Base-by-base conservation (phyloP, 2,329 filamentous ascomycete genomes). In the Elsinoe perseae region DNA sequence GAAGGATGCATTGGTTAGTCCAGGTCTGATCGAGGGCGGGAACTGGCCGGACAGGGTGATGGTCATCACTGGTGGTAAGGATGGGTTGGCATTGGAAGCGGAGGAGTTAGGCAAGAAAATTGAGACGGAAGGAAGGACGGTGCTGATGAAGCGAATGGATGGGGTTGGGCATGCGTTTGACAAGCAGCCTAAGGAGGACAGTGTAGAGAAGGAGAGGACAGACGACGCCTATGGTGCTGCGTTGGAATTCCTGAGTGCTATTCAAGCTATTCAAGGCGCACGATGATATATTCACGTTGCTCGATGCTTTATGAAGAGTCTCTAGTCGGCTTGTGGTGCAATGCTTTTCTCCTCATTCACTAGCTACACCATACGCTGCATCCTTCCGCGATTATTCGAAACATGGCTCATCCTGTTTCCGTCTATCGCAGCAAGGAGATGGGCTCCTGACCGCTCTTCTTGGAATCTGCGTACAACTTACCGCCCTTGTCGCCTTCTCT, bases 161-260 rank as follows among this genome's bases (percentile, higher is more conserved):
- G 63, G 61, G 2, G 66, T 65, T 52, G 64, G 62, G 32, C 71
- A 74, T 63, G 71, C 54, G n/a, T 73, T 66, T 62, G 71, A 73
- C 58, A 72, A 73, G 61, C 58, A 63, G 28, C 60, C 63, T 5
- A 57, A 63, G 30, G 58, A 61, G 32, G 69, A 65, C 21, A 65
- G 65, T 9, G 57, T 64, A 42, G 58, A 69, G 32, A 63, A 60
- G 53, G 43, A 61, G 18, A 61, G 59, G 9, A 68, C 64, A 55
- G 63, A 67, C 10, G 60, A 66, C 57, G 64, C 63, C 8, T 72
- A 73, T 61, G 59, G 50, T 3, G 28, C 67, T 18, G 66, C 64
- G 2, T 61, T 70, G 43, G 57, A 65, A 14, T 36, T 36, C n/a
- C 10, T 36, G 32, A 36, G n/a, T 36, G 12, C 32, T 36, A 9